Conservation (phyloP, 2,329 filamentous ascomycete genomes). For the Diaporthe ampelina region DNA sequence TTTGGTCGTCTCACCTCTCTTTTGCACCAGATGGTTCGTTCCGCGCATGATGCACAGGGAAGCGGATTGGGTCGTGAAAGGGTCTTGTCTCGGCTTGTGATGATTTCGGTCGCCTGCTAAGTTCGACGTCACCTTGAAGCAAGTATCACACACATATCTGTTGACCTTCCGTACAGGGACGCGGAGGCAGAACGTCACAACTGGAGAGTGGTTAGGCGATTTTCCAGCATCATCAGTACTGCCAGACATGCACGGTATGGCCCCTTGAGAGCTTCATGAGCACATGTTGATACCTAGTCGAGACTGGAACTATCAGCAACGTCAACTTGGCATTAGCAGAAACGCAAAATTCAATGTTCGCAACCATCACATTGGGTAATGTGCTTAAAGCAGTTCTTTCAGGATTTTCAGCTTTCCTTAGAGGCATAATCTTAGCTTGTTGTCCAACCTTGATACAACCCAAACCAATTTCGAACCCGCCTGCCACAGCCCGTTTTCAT, state of each 20-base stretch:
- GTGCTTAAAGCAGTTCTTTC: not conserved
- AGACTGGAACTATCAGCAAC: not conserved
- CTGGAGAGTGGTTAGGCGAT: too few species aligned
- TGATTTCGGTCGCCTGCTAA: not conserved
- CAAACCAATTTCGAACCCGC: slow-evolving; percentile 26
- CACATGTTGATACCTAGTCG: too few species aligned
- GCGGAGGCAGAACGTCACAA: too few species aligned
- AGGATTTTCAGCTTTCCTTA: slow-evolving; percentile 7
- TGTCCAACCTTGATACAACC: slow-evolving; percentile 20
- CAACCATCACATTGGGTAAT: not conserved
- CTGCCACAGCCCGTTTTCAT: slow-evolving; percentile 1
- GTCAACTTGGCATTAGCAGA: not conserved
- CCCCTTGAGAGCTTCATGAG: too few species aligned
- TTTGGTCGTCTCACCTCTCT: slow-evolving; percentile 15
- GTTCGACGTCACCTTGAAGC: not conserved
- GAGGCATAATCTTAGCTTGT: not conserved
- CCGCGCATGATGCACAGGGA: not conserved
- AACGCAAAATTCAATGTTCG: not conserved
- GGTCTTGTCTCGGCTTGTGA: not conserved
- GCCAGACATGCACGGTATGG: too few species aligned
- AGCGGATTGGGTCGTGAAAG: not conserved
- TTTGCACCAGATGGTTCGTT: not conserved
- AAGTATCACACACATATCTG: not conserved
- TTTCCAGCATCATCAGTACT: too few species aligned
- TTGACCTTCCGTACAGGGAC: not conserved